A percentile compares a stretch with the other conserved stretches of the same genome.
Evolutionary conservation across 1,284 basidiomycete genomes (phyloP).

Genomic region (Neolentinus lepideus): DNA sequence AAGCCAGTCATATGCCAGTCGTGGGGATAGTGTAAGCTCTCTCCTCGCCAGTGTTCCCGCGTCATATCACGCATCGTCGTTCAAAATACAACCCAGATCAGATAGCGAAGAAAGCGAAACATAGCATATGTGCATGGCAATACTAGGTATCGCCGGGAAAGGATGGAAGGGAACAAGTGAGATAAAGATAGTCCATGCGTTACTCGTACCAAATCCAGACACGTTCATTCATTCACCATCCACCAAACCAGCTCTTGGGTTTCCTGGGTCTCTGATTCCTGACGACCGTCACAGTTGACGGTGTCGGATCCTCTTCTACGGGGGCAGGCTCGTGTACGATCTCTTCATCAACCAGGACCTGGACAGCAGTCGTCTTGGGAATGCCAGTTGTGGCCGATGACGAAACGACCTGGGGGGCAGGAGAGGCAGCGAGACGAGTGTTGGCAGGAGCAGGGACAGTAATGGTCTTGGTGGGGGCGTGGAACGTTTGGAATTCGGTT

Average conservation of each 20-base stretch:
- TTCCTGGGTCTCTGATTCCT: neutral
- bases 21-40: neutral
- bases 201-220: neutral
- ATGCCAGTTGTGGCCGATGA: conserved; percentile 43
- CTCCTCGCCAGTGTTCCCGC: neutral
- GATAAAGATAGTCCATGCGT: conserved; percentile 1
- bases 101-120: neutral
- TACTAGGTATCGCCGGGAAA: neutral
- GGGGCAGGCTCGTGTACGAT: conserved; percentile 22
- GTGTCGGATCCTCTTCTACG: conserved; percentile 3
- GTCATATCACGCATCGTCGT: neutral
- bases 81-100: neutral
- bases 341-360: conserved; percentile 52
- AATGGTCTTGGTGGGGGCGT: conserved; percentile 37
- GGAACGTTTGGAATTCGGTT: conserved; percentile 44
- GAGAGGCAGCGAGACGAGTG: conserved; percentile 67
- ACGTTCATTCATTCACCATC: conserved; percentile 5
- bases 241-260: conserved; percentile 7
- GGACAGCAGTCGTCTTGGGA: conserved; percentile 65
- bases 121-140: neutral
- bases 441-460: conserved; percentile 69
- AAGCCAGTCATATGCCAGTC: neutral
- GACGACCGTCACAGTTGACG: neutral
- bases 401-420: conserved; percentile 56
- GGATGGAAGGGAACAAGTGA: neutral